A percentile compares a stretch with the other conserved stretches of the same genome.
phyloP scores from a whole-genome alignment of 2,329 filamentous ascomycete species.

The Didymella exigua region DNA sequence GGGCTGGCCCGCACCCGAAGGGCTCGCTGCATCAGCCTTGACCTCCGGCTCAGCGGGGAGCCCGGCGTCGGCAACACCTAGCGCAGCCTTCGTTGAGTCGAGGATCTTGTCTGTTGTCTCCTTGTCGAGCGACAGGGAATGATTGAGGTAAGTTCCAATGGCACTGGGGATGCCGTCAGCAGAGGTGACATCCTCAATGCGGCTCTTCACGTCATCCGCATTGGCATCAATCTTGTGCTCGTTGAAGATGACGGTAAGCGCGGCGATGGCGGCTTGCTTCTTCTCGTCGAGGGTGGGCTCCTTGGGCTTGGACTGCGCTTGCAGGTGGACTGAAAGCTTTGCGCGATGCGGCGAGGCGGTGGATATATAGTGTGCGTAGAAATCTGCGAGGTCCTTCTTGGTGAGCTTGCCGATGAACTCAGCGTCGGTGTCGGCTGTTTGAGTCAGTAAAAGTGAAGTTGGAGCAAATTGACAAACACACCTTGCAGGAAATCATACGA shows the following conservation, averaged over 20 bases:
- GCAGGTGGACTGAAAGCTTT: slow-evolving; percentile 84
- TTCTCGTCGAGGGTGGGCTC: slow-evolving; percentile 50
- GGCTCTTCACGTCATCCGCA: slow-evolving; percentile 48
- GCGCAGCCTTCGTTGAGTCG: slow-evolving; percentile 56
- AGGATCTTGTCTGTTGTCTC: slow-evolving; percentile 57
- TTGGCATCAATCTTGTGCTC: slow-evolving; percentile 55
- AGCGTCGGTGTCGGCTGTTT: slow-evolving; percentile 74
- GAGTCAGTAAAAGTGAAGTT: slow-evolving; percentile 9
- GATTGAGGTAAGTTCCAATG: slow-evolving; percentile 55
- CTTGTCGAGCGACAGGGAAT: slow-evolving; percentile 53
- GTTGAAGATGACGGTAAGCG: slow-evolving; percentile 53
- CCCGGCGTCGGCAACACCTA: slow-evolving; percentile 47
- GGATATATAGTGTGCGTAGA: slow-evolving; percentile 76
- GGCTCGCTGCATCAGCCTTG: slow-evolving; percentile 33
- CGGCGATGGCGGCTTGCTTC: slow-evolving; percentile 45
- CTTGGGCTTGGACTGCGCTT: slow-evolving; percentile 67
- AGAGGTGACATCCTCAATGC: slow-evolving; percentile 55
- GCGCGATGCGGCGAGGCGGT: slow-evolving; percentile 74
- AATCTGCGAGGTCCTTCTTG: slow-evolving; percentile 79
- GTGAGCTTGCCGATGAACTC: slow-evolving; percentile 73
- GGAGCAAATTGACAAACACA: slow-evolving; percentile 52
- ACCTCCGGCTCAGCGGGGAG: slow-evolving; percentile 52
- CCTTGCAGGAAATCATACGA: slow-evolving; percentile 89
- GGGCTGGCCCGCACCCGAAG: slow-evolving; percentile 46
- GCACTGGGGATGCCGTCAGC: slow-evolving; percentile 57